These are phyloP conservation scores for Fusarium sp. DNA, from an alignment of 2,329 filamentous ascomycete species.

Conservation along the genomic window DNA sequence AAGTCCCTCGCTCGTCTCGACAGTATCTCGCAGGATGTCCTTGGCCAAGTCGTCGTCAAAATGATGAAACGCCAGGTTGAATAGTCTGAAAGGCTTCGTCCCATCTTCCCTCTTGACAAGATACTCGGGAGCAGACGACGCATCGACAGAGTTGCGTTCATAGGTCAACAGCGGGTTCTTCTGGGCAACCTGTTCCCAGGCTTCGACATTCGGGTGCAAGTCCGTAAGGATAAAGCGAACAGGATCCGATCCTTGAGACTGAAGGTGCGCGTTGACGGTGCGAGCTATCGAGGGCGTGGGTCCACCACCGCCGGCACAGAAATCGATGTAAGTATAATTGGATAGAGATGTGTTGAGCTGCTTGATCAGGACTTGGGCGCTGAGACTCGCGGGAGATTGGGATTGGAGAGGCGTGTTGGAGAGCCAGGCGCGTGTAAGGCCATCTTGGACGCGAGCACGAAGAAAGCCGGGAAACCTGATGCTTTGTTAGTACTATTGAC, in stretches of 20 bases:
- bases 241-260: constrained; percentile 36
- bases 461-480: constrained; percentile 72
- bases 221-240: constrained; percentile 73
- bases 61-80: constrained; percentile 81
- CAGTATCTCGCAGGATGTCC: constrained; percentile 69
- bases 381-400: constrained; percentile 66
- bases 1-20: constrained; percentile 72
- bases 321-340: constrained; percentile 74
- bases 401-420: constrained; percentile 67
- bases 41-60: constrained; percentile 72
- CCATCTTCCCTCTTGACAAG: constrained; percentile 53
- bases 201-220: constrained; percentile 68
- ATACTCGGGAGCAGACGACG: constrained; percentile 64
- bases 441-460: constrained; percentile 71
- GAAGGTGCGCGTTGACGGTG: constrained; percentile 61
- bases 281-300: constrained; percentile 72
- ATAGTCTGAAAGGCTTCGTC: constrained; percentile 71
- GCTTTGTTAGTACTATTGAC: neutral
- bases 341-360: constrained; percentile 59
- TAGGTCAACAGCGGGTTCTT: constrained; percentile 67
- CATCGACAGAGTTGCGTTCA: constrained; percentile 70
- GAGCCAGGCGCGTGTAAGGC: constrained; percentile 71
- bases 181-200: constrained; percentile 65
- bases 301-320: constrained; percentile 78
- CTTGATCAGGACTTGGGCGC: constrained; percentile 64